Evolutionary conservation across 1,139 yeast genomes (phyloP), one percentile per base, ranked within the genome.

Genomic region (Scheffersomyces insectosa): DNA sequence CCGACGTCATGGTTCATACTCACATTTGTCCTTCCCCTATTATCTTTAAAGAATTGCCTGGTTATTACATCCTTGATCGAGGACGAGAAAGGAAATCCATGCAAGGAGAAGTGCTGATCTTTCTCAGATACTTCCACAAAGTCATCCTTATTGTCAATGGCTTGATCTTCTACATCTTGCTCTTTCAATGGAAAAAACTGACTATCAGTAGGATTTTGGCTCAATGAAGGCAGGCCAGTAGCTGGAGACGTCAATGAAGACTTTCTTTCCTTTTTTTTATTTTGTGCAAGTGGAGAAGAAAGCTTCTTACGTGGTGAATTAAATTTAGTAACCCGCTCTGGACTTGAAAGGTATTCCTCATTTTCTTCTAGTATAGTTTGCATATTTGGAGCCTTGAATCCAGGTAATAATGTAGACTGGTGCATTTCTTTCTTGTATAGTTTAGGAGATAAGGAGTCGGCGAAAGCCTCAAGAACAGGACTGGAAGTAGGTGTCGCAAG

Each of bases 11-110:
- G 34, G 20, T 14, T 20, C 23, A 31, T 8, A 11, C 20, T 20
- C 10, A 15, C 11, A 11, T 31, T 20, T 14, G 34, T 6, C 6
- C 25, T 20, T 20, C 25, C 25, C 6, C 8, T 20, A 10, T 31
- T 14, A 31, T 31, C 34, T 31, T 31, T 15, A 12, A 14, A 31
- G 23, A 44, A 25, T 28, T 39, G 16, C 40, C 45, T 38, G 28
- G 50, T 41, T 7, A 45, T 42, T 28, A 49, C 25, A n/a, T 43
- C 40, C 29, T 43, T 42, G 14, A 48, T 37, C 10, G 54, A 33
- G 12, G 60, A 56, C 4, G 50, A 38, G 28, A 44, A 43, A 1
- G 60, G 59, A 12, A 55, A 13, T 7, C 63, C 62, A 43, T 56
- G 62, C 8, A 57, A 43, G 1, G 61, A 56, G 39, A 45, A 47